These are phyloP conservation scores for Mucor saturninus DNA, from an alignment of 371 early-diverging fungal species.

Conservation along the genomic window DNA sequence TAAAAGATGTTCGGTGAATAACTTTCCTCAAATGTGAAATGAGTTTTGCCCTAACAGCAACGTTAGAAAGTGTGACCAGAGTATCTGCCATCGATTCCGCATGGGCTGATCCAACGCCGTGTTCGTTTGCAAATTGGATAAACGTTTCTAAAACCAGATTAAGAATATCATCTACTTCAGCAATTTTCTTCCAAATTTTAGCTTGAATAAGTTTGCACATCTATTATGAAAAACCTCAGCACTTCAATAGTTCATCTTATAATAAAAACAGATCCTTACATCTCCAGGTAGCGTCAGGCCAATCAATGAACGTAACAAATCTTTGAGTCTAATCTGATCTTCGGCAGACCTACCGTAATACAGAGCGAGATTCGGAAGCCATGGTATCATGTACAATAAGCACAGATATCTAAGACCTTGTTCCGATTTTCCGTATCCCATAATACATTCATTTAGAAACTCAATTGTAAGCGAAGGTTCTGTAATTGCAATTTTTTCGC, in stretches of 20 bases:
- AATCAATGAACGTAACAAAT: conserved; percentile 74
- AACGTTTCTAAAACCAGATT: conserved; percentile 79
- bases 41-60: conserved; percentile 77
- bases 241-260: background rate
- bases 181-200: conserved; percentile 82
- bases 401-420: conserved; percentile 73
- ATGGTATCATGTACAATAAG: conserved; percentile 86
- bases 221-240: conserved; percentile 9
- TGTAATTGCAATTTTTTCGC: conserved; percentile 74
- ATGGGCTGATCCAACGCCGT: conserved; percentile 76
- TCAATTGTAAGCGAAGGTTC: conserved; percentile 84
- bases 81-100: conserved; percentile 86
- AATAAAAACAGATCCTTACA: conserved; percentile 28
- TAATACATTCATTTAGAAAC: conserved; percentile 81
- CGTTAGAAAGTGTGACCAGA: conserved; percentile 76
- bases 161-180: conserved; percentile 74
- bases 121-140: conserved; percentile 74
- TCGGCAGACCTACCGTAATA: conserved; percentile 49
- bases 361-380: conserved; percentile 78
- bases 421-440: conserved; percentile 78
- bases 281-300: conserved; percentile 83
- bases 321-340: conserved; percentile 63
- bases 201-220: conserved; percentile 81
- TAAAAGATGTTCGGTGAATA: conserved; percentile 68
- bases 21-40: conserved; percentile 71